A percentile compares a stretch with the other conserved stretches of the same genome.
Evolutionary conservation across 441 rosid species (phyloP).

Genomic region (Mallotus japonicus): DNA sequence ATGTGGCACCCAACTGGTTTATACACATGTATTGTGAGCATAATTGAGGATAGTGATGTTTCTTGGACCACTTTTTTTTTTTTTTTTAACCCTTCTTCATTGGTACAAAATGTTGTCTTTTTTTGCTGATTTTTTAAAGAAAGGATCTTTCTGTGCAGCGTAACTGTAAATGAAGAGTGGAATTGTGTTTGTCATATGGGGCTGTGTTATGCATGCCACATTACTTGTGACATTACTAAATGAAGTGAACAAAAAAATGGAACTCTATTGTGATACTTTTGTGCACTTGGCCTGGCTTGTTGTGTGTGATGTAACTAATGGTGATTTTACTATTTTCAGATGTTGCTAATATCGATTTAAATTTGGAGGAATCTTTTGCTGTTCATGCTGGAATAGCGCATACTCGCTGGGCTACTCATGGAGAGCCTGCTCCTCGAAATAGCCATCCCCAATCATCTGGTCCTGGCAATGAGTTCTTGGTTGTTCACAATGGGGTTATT

Average conservation of each 20-base stretch:
- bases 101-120: background rate
- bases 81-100: background rate
- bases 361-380: constrained; percentile 66
- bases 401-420: constrained; percentile 98
- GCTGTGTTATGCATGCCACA: too few relatives aligned
- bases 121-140: background rate
- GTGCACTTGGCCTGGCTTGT: background rate
- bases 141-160: too few relatives aligned
- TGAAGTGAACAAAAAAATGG: too few relatives aligned
- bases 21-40: background rate
- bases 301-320: constrained; percentile 18
- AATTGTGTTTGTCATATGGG: too few relatives aligned
- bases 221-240: too few relatives aligned
- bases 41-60: constrained; percentile 5
- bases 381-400: constrained; percentile 95
- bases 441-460: constrained; percentile 94
- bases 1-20: background rate
- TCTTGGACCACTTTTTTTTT: constrained; percentile 16
- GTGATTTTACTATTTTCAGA: constrained; percentile 44
- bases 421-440: constrained; percentile 91
- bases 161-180: too few relatives aligned
- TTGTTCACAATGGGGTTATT: constrained; percentile 89
- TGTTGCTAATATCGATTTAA: constrained; percentile 52
- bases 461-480: constrained; percentile 79
- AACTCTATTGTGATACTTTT: too few relatives aligned